A percentile compares a stretch with the other conserved stretches of the same genome.
Conservation (phyloP, 2,329 filamentous ascomycete genomes). For the Aspergillus clavatus region DNA sequence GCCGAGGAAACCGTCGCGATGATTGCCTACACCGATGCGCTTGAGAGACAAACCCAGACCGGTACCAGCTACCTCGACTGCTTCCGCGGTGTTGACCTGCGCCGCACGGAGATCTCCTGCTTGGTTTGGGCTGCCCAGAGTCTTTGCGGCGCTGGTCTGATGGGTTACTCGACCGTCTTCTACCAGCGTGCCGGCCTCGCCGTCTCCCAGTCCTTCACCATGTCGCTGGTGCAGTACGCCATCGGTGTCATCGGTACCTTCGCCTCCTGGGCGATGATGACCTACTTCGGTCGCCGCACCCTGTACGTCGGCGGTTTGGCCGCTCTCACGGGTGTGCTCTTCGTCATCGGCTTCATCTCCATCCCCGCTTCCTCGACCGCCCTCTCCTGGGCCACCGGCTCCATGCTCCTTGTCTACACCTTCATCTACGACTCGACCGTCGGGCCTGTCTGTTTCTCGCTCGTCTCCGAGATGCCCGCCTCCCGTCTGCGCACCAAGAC, state of each 20-base stretch:
- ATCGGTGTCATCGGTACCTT: constrained; percentile 76
- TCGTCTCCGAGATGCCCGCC: constrained; percentile 79
- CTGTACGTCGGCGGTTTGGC: constrained; percentile 73
- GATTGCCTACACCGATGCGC: constrained; percentile 83
- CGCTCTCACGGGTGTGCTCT: constrained; percentile 68
- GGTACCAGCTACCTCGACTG: constrained; percentile 76
- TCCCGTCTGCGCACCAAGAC: constrained; percentile 86
- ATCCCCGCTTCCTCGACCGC: constrained; percentile 58
- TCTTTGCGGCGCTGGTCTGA: constrained; percentile 59
- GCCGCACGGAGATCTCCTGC: constrained; percentile 69
- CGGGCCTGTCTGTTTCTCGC: constrained; percentile 82
- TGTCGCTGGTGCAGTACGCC: constrained; percentile 56
- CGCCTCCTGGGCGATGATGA: constrained; percentile 77
- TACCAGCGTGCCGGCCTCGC: constrained; percentile 51
- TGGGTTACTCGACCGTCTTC: constrained; percentile 61
- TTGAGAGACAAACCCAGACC: constrained; percentile 69
- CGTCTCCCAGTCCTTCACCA: constrained; percentile 49
- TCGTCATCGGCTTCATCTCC: constrained; percentile 78
- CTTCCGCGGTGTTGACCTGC: constrained; percentile 72
- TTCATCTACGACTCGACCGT: constrained; percentile 81
- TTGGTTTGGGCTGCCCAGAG: constrained; percentile 64
- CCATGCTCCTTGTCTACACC: constrained; percentile 79
- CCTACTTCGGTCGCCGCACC: constrained; percentile 68
- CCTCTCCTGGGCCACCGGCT: constrained; percentile 73
- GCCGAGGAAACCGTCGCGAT: constrained; percentile 81